Conservation (phyloP, 1,139 yeast species). For the Debaryomycetaceae sp. region DNA sequence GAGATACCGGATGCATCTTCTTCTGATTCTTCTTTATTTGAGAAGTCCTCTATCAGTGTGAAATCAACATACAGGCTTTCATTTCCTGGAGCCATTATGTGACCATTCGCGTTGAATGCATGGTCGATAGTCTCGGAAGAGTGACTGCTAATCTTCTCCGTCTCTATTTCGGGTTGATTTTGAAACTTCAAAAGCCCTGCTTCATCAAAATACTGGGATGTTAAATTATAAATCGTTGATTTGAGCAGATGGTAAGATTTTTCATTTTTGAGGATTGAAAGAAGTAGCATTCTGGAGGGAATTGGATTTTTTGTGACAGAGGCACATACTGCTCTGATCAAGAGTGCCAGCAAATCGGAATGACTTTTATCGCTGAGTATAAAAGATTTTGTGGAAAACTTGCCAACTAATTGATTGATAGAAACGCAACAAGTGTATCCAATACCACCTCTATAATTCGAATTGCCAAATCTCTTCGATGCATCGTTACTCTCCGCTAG, state of each 20-base stretch:
- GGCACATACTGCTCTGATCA: conserved; percentile 52
- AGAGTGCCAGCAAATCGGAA: conserved; percentile 55
- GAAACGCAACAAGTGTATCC: conserved; percentile 60
- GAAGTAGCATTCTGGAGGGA: conserved; percentile 54
- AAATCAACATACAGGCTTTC: not conserved
- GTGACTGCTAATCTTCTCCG: not conserved
- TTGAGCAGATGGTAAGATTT: conserved; percentile 30
- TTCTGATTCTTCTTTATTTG: not conserved
- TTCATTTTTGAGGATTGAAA: conserved; percentile 50
- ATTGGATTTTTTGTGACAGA: conserved; percentile 46
- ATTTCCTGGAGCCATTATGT: not conserved
- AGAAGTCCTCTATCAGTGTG: not conserved
- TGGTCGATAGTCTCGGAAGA: not conserved
- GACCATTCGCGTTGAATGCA: not conserved
- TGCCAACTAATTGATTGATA: conserved; percentile 50
- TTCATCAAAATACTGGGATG: conserved; percentile 23
- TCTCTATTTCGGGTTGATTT: not conserved
- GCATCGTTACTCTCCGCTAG: conserved; percentile 20
- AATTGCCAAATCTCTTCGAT: conserved; percentile 25
- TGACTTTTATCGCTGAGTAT: conserved; percentile 45
- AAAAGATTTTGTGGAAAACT: conserved; percentile 40
- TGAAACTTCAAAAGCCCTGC: not conserved
- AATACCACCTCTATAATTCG: conserved; percentile 43
- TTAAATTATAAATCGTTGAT: conserved; percentile 28
- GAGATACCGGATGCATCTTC: not conserved